Evolutionary conservation across 345 rosid species (phyloP).

Genomic region (Nephelium lappaceum): DNA sequence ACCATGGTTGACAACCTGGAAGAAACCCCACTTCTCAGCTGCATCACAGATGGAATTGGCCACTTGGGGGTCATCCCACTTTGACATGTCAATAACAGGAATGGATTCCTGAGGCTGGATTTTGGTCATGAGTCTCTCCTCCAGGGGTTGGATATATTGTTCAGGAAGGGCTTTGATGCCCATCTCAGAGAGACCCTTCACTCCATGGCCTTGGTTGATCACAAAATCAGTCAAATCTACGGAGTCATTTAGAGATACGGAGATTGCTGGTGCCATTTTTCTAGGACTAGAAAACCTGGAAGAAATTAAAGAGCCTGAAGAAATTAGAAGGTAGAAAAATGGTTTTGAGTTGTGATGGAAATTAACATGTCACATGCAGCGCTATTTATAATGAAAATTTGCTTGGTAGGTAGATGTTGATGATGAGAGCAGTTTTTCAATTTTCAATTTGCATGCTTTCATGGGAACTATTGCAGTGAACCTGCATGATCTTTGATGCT

Average conservation of each 20-base stretch:
- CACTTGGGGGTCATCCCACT: slow-evolving; percentile 33
- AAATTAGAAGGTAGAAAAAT: too few relatives aligned
- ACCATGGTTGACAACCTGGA: slow-evolving; percentile 52
- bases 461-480: too few relatives aligned
- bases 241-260: slow-evolving; percentile 24
- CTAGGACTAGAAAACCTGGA: too few relatives aligned
- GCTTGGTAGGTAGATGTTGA: too few relatives aligned
- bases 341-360: too few relatives aligned
- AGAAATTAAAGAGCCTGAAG: too few relatives aligned
- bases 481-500: too few relatives aligned
- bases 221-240: slow-evolving; percentile 41
- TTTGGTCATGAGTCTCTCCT: slow-evolving; percentile 36
- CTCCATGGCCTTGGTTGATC: slow-evolving; percentile 46
- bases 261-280: slow-evolving; percentile 39
- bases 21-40: slow-evolving; percentile 55
- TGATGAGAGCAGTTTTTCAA: too few relatives aligned
- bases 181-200: slow-evolving; percentile 49
- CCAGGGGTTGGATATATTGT: slow-evolving; percentile 44
- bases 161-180: slow-evolving; percentile 46
- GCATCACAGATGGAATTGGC: slow-evolving; percentile 49
- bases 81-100: slow-evolving; percentile 48
- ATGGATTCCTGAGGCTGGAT: slow-evolving; percentile 37
- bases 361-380: too few relatives aligned
- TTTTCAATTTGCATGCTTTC: too few relatives aligned
- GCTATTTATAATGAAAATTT: too few relatives aligned